Evolutionary conservation across 345 rosid genomes (phyloP), one percentile per base, ranked within the genome.

Genomic region (Iberis pinnata): DNA sequence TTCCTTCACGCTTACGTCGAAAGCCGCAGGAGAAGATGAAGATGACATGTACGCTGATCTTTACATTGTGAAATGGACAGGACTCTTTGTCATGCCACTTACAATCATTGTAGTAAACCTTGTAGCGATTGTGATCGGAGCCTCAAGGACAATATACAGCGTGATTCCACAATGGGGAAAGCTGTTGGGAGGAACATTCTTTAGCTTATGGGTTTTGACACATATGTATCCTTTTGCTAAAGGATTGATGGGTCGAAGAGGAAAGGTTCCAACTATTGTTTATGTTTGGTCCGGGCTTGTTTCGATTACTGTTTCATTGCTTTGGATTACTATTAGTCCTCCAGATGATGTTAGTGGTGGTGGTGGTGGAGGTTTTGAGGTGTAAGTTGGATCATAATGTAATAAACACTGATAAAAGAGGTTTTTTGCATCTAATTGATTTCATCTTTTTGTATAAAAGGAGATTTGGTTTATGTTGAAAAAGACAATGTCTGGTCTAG

Each of bases 141-240:
- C 67, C 7, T 74, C 96, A 1, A 82, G 95, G 63, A 76, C 85
- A 0, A 20, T 90, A 31, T 84, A 90, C 45, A 87, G 92, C 27
- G 89, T 82, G 65, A 73, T 90, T 46, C 95, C 98, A 1, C 87
- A 87, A 18, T 90, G 96, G 96, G 65, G 69, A n/a, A 81, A 87
- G 87, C 58, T 90, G 17, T 8, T 84, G 0, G 98, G 98, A 72
- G 96, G 96, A 12, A 15, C 32, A 7, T 90, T 87, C 64, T 90
- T 90, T 64, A 84, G 95, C 62, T 74, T 82, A 61, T 87, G 95
- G 98, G 98, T 87, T 4, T 65, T 90, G 75, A 69, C 80, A 57
- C 98, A 88, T 58, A 78, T 87, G 93, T 83, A 80, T 38, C 95
- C 95, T 10, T 83, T 83, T 59, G 55, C 75, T 42, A 88, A 88